Evolutionary conservation across 192 early-diverging fungal species (phyloP).

Genomic region (Radiomyces spectabilis): DNA sequence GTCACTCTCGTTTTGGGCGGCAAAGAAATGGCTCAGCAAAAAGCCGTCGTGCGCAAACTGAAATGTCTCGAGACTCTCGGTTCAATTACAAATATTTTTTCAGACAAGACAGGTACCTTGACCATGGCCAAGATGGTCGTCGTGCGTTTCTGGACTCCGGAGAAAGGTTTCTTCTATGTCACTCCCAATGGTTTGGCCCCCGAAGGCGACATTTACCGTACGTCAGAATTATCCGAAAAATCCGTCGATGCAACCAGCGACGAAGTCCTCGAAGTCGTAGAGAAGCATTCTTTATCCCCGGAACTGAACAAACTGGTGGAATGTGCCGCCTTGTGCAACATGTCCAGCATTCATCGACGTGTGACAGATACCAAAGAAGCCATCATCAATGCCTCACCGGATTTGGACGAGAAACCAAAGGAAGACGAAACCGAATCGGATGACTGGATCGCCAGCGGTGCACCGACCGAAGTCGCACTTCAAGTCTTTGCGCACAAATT

Average conservation of each 20-base stretch:
- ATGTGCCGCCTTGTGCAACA: slow-evolving; percentile 80
- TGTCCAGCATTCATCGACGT: slow-evolving; percentile 52
- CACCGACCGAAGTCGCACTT: slow-evolving; percentile 90
- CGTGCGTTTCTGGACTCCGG: slow-evolving; percentile 70
- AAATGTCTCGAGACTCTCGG: slow-evolving; percentile 89
- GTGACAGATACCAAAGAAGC: neutral
- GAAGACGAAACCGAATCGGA: slow-evolving; percentile 23
- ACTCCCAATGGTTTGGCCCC: slow-evolving; percentile 53
- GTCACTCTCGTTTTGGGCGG: slow-evolving; percentile 90
- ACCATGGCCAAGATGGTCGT: slow-evolving; percentile 95
- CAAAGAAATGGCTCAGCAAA: slow-evolving; percentile 70
- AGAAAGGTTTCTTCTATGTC: slow-evolving; percentile 62
- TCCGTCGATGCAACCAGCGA: too few relatives aligned
- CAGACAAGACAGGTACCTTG: slow-evolving; percentile 90
- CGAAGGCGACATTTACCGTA: slow-evolving; percentile 37
- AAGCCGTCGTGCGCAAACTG: slow-evolving; percentile 89
- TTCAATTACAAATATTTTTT: slow-evolving; percentile 90
- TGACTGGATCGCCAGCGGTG: slow-evolving; percentile 77
- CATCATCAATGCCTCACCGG: too few relatives aligned
- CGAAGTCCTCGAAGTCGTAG: neutral
- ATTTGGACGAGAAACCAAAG: neutral
- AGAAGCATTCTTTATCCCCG: neutral
- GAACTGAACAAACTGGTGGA: slow-evolving; percentile 32
- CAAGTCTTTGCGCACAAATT: slow-evolving; percentile 81
- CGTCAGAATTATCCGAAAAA: too few relatives aligned